Evolutionary conservation across 2,329 filamentous ascomycete species (phyloP).

Genomic region (Diaporthe aspalathi): DNA sequence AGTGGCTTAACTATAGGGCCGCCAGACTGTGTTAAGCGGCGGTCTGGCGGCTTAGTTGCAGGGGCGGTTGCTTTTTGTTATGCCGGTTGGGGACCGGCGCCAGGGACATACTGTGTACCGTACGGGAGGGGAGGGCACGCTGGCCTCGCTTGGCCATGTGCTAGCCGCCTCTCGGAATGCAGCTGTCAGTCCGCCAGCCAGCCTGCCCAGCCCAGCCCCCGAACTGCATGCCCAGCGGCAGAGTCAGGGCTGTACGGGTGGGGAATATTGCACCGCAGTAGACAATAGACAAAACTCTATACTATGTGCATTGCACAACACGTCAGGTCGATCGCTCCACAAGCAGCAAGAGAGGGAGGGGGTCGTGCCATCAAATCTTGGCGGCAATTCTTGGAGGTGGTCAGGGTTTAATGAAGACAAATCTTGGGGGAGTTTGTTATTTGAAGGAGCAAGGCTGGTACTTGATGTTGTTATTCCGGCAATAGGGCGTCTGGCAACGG

Average conservation of each 20-base stretch:
- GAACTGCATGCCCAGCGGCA: not conserved
- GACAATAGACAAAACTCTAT: conserved; percentile 30
- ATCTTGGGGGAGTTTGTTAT: conserved; percentile 25
- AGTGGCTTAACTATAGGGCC: too few relatives aligned
- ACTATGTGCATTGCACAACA: conserved; percentile 9
- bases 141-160: not conserved
- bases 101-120: conserved; percentile 3
- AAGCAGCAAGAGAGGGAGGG: conserved; percentile 1
- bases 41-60: too few relatives aligned
- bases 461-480: not conserved
- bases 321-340: not conserved
- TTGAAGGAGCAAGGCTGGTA: conserved; percentile 12
- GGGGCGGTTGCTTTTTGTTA: too few relatives aligned
- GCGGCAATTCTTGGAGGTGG: conserved; percentile 22
- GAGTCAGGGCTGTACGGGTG: not conserved
- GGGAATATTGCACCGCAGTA: not conserved
- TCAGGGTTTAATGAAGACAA: conserved; percentile 35
- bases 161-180: conserved; percentile 11
- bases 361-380: conserved; percentile 23
- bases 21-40: too few relatives aligned
- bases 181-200: not conserved
- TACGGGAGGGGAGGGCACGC: too few relatives aligned
- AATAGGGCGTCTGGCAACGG: not conserved
- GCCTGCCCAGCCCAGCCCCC: too few relatives aligned
- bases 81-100: too few relatives aligned